Evolutionary conservation across 73 alveolate genomes (phyloP).

Genomic region (Tetrahymena elliotti): DNA sequence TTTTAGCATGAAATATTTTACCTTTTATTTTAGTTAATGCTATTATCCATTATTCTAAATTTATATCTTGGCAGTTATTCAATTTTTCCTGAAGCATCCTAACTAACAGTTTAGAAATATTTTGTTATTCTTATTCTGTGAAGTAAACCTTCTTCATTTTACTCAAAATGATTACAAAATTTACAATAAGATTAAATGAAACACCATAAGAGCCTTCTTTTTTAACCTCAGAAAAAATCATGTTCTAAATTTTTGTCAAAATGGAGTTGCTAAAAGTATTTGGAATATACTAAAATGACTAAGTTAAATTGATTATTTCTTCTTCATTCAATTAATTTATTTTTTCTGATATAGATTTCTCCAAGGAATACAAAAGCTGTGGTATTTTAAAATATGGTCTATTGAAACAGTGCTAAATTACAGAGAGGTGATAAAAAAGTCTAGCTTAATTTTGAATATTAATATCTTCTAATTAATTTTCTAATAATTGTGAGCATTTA

Average conservation of each 20-base stretch:
- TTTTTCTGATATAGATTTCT: not conserved
- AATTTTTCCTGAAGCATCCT: not conserved
- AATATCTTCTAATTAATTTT: not conserved
- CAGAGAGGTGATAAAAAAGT: not conserved
- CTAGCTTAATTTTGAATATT: not conserved
- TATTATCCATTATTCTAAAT: not conserved
- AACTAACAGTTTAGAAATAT: not conserved
- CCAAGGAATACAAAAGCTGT: not conserved
- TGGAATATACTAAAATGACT: not conserved
- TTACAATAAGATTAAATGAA: not conserved
- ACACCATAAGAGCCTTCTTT: not conserved
- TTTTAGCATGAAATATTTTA: not conserved
- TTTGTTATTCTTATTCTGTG: not conserved
- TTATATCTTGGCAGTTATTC: not conserved
- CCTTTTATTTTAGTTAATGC: not conserved
- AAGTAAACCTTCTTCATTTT: not conserved
- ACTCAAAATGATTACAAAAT: not conserved
- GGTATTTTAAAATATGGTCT: not conserved
- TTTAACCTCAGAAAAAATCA: not conserved
- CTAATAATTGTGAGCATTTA: not conserved
- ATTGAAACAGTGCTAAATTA: not conserved
- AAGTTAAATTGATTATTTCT: not conserved
- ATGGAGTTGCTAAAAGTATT: not conserved
- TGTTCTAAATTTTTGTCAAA: not conserved
- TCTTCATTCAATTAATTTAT: not conserved